Conservation (phyloP, 2,329 filamentous ascomycete genomes). For the Fusarium neocosmosporiellum region DNA sequence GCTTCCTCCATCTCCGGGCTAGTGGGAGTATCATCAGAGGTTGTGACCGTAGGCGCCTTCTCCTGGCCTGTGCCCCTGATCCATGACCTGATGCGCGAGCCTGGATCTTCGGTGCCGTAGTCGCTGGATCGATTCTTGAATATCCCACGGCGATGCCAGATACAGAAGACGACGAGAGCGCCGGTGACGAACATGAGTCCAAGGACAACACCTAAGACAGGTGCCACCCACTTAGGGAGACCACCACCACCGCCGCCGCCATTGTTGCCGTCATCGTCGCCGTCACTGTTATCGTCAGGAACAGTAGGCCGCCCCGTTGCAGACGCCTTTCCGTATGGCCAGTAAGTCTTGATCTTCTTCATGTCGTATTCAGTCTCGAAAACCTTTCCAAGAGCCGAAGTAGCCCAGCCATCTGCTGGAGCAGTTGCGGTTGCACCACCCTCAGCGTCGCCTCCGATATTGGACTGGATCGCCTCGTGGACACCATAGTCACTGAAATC, state of each 20-base stretch:
- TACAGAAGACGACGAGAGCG: conserved; percentile 61
- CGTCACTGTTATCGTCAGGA: conserved; percentile 6
- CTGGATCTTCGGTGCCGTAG: conserved; percentile 58
- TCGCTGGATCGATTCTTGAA: conserved; percentile 52
- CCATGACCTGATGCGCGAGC: conserved; percentile 63
- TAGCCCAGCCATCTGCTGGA: conserved; percentile 69
- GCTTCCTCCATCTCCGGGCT: conserved; percentile 55
- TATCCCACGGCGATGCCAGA: conserved; percentile 63
- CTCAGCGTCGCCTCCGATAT: conserved; percentile 73
- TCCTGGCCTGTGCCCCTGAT: conserved; percentile 57
- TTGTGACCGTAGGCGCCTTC: conserved; percentile 60
- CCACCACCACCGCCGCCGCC: conserved; percentile 48
- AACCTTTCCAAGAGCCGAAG: conserved; percentile 59
- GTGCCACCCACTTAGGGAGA: conserved; percentile 68
- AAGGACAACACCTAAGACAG: conserved; percentile 71
- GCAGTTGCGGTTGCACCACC: conserved; percentile 78
- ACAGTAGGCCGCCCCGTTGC: conserved; percentile 32
- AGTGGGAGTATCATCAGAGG: conserved; percentile 53
- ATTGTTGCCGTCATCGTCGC: conserved; percentile 34
- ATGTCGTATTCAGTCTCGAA: conserved; percentile 68
- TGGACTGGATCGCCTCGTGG: conserved; percentile 69
- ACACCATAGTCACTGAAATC: conserved; percentile 75
- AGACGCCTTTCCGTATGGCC: conserved; percentile 63
- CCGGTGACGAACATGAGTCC: conserved; percentile 67
- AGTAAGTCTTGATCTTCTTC: conserved; percentile 67